These are phyloP conservation scores for Lavandula angustifolia DNA, from an alignment of 257 asterid species.

Conservation along the genomic window DNA sequence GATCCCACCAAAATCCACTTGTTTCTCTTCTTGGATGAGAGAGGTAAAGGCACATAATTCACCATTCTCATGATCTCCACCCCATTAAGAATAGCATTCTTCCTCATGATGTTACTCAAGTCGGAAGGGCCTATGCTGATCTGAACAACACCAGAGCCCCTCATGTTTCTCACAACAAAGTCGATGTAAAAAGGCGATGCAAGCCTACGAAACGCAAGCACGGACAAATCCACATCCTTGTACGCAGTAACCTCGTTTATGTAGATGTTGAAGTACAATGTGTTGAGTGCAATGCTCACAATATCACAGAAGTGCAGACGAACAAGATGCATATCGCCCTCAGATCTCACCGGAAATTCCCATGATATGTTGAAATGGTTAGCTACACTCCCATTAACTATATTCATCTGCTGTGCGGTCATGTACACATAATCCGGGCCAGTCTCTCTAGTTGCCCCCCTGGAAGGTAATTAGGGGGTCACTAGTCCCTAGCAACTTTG, in stretches of 20 bases:
- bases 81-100: constrained; percentile 76
- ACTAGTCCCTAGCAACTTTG: constrained; percentile 48
- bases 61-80: constrained; percentile 76
- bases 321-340: constrained; percentile 43
- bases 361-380: constrained; percentile 64
- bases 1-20: constrained; percentile 48
- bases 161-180: constrained; percentile 49
- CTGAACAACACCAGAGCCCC: constrained; percentile 39
- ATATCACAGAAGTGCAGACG: constrained; percentile 79
- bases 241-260: constrained; percentile 60
- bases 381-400: constrained; percentile 40
- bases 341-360: constrained; percentile 56
- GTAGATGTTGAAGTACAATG: constrained; percentile 62
- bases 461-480: constrained; percentile 56
- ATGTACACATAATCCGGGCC: constrained; percentile 76
- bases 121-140: constrained; percentile 76
- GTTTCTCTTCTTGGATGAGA: constrained; percentile 31
- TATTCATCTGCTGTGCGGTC: constrained; percentile 80
- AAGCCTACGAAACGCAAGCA: constrained; percentile 51
- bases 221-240: constrained; percentile 69
- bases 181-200: constrained; percentile 73
- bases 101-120: constrained; percentile 52
- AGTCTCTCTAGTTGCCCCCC: constrained; percentile 72
- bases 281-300: constrained; percentile 55
- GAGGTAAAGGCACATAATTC: constrained; percentile 34